Percentiles rank a stretch among this genome's conserved stretches.
Evolutionary conservation across 768 basidiomycete genomes (phyloP).

Genomic region (Leccinum subtestaceum): DNA sequence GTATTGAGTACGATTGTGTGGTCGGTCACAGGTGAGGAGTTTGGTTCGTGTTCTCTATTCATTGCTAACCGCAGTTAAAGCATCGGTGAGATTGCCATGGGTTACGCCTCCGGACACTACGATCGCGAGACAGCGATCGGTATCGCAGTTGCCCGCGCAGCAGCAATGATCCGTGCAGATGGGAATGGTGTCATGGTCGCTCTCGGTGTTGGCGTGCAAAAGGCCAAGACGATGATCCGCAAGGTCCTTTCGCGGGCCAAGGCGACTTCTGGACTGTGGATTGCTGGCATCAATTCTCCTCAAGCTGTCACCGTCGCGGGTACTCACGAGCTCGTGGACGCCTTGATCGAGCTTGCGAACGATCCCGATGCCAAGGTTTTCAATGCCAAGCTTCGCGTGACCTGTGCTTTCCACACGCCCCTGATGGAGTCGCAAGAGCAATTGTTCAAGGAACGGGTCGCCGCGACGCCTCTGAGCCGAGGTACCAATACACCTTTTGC

Average conservation of each 20-base stretch:
- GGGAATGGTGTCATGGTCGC: conserved; percentile 37
- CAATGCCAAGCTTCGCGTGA: conserved; percentile 30
- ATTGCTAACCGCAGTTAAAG: conserved; percentile 11
- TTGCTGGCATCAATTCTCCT: conserved; percentile 37
- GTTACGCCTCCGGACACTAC: conserved; percentile 37
- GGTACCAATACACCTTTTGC: conserved; percentile 21
- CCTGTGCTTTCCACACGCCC: conserved; percentile 35
- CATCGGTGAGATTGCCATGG: conserved; percentile 38
- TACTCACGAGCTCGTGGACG: conserved; percentile 30
- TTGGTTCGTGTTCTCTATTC: neutral
- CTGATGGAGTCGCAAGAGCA: conserved; percentile 35
- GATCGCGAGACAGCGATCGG: conserved; percentile 34
- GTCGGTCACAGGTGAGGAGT: conserved; percentile 33
- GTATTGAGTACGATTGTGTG: conserved; percentile 33
- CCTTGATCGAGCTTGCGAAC: conserved; percentile 25
- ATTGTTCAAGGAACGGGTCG: conserved; percentile 27
- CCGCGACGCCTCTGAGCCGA: conserved; percentile 15
- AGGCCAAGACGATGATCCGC: conserved; percentile 33
- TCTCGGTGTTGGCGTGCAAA: conserved; percentile 33
- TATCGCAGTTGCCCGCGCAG: conserved; percentile 36
- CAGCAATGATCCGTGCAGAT: conserved; percentile 35
- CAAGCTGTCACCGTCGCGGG: conserved; percentile 38
- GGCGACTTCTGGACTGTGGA: conserved; percentile 29
- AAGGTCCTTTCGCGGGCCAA: conserved; percentile 30
- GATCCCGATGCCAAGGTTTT: conserved; percentile 29